Base-by-base conservation (phyloP, 106 monocot species). In the Posidonia australis region DNA sequence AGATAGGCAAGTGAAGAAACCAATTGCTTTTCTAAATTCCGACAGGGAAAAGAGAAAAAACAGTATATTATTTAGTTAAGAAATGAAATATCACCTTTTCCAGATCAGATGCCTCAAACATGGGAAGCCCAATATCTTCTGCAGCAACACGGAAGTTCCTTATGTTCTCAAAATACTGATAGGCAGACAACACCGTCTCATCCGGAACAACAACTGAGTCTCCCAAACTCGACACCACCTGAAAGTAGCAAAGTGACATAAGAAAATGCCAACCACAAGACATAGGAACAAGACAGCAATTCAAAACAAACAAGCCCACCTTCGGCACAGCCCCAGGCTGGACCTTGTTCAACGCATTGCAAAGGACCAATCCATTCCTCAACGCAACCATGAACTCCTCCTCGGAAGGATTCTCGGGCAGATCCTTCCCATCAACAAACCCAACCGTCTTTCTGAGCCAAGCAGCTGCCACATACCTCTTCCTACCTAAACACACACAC, bases 121-220 rank as follows among this genome's bases (percentile, higher is more conserved):
- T 77, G 0, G 98, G 98, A 43, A 99, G 65, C 23, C 98, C 91
- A 41, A 85, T 75, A 11, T 91, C 87, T 67, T 83, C 80, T 10
- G 77, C 69, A 2, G 90, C 87, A 63, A 83, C 91, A 36, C 84
- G 84, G 41, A 91, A 99, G 67, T 99, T 99, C 46, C 98, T 81
- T 1, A 99, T 82, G 65, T 99, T 99, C 76, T 99, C 98, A 70
- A 99, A 99, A 72, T 99, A 99, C 48, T 99, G 98, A 69, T 82
- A 99, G 26, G 98, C 98, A 4, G 87, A 87, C 55, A 92, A 43
- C 18, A 55, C 44, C 22, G 98, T 87, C 73, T 87, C 98, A 79
- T 99, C 66, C 0, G 86, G 84, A 31, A 84, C 58, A 31, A 84
- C 58, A 44, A 74, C 36, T 10, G 85, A 71, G 60, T 99, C 84